A percentile compares a stretch with the other conserved stretches of the same genome.
phyloP scores from a whole-genome alignment of 2,329 filamentous ascomycete genomes.

The Fusarium pseudoanthophilum region DNA sequence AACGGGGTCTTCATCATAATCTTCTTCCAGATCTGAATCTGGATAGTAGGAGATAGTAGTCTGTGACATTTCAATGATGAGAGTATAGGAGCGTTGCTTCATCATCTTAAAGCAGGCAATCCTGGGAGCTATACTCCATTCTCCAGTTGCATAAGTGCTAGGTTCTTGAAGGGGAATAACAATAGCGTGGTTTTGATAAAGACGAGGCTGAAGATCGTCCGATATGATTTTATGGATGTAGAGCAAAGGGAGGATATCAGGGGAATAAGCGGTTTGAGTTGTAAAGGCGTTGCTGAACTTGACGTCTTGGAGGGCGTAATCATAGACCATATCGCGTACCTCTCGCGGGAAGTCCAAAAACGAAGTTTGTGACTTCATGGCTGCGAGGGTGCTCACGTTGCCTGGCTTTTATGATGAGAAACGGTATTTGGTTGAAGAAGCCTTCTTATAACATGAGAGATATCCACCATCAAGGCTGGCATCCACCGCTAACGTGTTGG shows the following conservation, averaged over 20 bases:
- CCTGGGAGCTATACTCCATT: accelerated
- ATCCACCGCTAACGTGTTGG: neutral
- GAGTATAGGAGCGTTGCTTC: neutral
- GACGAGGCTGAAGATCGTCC: neutral
- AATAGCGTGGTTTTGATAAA: neutral
- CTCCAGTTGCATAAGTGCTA: neutral
- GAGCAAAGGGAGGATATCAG: neutral
- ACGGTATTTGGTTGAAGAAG: no score
- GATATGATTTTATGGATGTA: neutral
- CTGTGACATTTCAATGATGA: neutral
- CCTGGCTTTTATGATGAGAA: accelerated
- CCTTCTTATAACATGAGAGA: neutral
- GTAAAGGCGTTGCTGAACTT: neutral
- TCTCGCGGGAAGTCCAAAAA: neutral
- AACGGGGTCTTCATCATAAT: neutral
- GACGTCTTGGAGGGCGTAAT: neutral
- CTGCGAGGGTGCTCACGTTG: accelerated
- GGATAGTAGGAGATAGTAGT: accelerated
- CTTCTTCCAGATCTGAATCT: neutral
- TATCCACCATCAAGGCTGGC: neutral
- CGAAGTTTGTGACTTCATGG: neutral
- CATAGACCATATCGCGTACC: neutral
- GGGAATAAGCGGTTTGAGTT: neutral
- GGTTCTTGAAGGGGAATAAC: neutral
- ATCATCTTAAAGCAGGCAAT: neutral